Percentiles rank a stretch among this genome's conserved stretches.
Conservation (phyloP, 371 early-diverging fungal species). For the Mortierella sp. region DNA sequence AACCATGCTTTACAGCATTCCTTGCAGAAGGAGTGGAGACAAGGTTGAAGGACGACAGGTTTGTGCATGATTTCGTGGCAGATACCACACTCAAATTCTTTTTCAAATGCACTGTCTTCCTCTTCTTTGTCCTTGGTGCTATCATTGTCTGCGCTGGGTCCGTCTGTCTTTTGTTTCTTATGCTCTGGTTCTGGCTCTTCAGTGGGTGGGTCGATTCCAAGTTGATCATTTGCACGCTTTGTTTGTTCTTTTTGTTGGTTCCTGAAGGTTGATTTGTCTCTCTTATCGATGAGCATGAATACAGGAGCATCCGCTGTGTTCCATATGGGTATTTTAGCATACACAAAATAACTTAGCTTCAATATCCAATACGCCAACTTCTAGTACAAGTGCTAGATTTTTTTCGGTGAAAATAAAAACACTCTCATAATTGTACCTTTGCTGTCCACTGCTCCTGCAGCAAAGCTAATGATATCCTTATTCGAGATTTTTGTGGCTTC, state of each 20-base stretch:
- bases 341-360: too few species aligned
- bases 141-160: background rate
- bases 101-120: slow-evolving; percentile 36
- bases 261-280: slow-evolving; percentile 5
- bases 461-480: slow-evolving; percentile 29
- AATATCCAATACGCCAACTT: too few species aligned
- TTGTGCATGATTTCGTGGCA: slow-evolving; percentile 52
- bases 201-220: background rate
- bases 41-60: slow-evolving; percentile 40
- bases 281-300: slow-evolving; percentile 38
- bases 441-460: background rate
- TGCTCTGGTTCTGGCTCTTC: slow-evolving; percentile 4
- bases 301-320: slow-evolving; percentile 1
- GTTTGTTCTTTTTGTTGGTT: slow-evolving; percentile 2
- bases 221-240: slow-evolving; percentile 2
- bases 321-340: too few species aligned
- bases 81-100: slow-evolving; percentile 50
- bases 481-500: slow-evolving; percentile 31
- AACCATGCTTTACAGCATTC: slow-evolving; percentile 47
- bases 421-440: slow-evolving; percentile 11
- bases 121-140: slow-evolving; percentile 10
- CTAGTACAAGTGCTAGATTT: too few species aligned
- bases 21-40: slow-evolving; percentile 48
- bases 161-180: slow-evolving; percentile 23
- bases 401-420: too few species aligned